phyloP scores from a whole-genome alignment of 495 filamentous ascomycete species.

The Penicillium cinerascens region DNA sequence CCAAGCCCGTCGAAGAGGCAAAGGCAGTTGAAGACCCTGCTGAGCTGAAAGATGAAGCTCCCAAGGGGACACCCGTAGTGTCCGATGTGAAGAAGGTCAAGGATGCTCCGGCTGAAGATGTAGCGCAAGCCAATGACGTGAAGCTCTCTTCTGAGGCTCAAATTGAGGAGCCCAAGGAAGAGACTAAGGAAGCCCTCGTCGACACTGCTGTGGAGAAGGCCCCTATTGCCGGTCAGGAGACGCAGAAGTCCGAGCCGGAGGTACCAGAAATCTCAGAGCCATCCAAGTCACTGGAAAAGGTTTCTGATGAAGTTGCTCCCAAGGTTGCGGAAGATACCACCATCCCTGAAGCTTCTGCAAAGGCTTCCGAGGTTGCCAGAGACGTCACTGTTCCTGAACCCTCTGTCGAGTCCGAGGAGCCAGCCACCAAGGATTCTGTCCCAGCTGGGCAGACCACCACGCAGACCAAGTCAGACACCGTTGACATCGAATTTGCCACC shows the following conservation, averaged over 20 bases:
- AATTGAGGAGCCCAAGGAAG: not conserved
- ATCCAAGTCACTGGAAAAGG: not conserved
- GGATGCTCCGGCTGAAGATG: not conserved
- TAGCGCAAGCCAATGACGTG: not conserved
- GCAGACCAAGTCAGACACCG: conserved; percentile 17
- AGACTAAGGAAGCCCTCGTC: not conserved
- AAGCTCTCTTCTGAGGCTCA: not conserved
- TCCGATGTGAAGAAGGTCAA: conserved; percentile 1
- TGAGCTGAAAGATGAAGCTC: not conserved
- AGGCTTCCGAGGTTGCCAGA: conserved; percentile 3
- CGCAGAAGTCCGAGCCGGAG: not conserved
- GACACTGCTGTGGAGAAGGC: conserved; percentile 3
- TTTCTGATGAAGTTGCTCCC: not conserved
- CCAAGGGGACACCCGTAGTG: not conserved
- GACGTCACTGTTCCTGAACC: conserved; percentile 3
- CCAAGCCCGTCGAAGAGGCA: not conserved
- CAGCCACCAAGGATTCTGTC: conserved; percentile 3
- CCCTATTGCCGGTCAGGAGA: not conserved
- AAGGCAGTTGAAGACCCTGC: not conserved
- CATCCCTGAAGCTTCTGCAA: not conserved
- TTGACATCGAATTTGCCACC: conserved; percentile 30
- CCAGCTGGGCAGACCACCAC: conserved; percentile 3
- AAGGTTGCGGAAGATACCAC: not conserved
- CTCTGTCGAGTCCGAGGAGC: not conserved
- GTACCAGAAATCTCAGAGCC: not conserved